Evolutionary conservation across 2,329 filamentous ascomycete genomes (phyloP), one percentile per base, ranked within the genome.

Genomic region (Ophiostoma ips): DNA sequence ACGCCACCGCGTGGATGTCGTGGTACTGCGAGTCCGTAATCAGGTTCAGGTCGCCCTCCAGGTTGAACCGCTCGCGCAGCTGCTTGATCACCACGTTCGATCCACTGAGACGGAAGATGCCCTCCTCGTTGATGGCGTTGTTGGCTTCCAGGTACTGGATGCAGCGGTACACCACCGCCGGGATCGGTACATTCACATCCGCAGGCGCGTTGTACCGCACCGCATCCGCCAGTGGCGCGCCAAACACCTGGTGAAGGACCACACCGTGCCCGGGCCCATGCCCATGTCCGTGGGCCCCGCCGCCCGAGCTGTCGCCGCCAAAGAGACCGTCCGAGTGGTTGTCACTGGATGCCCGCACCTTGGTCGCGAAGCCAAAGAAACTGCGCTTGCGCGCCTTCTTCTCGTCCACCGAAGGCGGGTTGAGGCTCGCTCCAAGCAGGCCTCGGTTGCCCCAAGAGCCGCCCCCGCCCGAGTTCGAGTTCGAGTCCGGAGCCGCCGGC

Each of bases 101-200:
- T n/a, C 92, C 92, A 63, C 89, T 96, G 38, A 98, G 73, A 48
- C 92, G 81, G 73, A 98, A 98, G 38, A 98, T 95, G 40, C 92
- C 92, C 65, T 98, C 92, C 64, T 98, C 92, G 6, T 73, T 73
- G 45, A 83, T 74, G 11, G 89, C 92, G 55, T 85, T 79, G 68
- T 89, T 89, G 7, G 79, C 76, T 56, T 87, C 83, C 16, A 98
- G 74, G 63, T 95, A 98, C 64, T 96, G 87, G 54, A 98, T 85
- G 62, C 88, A 95, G 51, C 92, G 83, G 67, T 94, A 98, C 9
- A 96, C 87, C 2, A 98, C 92, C 7, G 90, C 86, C 1, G 92
- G 92, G 28, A 98, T 70, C 28, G 84, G 81, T 7, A 87, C 79
- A 53, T 80, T 77, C 41, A 86, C 72, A 51, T 87, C 85, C 12